These are phyloP conservation scores for Blastocystis sp. DNA, from an alignment of 352 stramenopile genomes.

Conservation along the genomic window DNA sequence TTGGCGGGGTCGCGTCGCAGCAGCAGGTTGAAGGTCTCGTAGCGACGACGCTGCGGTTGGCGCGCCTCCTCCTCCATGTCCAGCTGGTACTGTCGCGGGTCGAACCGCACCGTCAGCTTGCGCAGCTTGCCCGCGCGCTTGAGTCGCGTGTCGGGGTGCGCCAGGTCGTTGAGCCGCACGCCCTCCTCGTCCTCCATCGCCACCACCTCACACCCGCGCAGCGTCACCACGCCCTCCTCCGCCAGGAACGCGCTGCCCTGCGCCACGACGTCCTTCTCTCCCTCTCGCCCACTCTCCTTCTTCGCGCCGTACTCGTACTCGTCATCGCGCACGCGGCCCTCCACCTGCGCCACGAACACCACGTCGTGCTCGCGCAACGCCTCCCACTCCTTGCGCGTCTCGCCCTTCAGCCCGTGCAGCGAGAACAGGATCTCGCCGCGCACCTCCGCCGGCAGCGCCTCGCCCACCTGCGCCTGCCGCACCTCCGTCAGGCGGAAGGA, in stretches of 20 bases:
- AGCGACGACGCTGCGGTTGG: conserved; percentile 54
- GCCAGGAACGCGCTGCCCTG: conserved; percentile 71
- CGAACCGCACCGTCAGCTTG: conserved; percentile 84
- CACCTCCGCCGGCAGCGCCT: conserved; percentile 81
- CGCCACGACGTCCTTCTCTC: too few relatives aligned
- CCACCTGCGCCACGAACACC: conserved; percentile 86
- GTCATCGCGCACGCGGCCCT: conserved; percentile 77
- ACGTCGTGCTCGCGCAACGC: conserved; percentile 85
- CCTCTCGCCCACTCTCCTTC: neutral
- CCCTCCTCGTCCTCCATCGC: conserved; percentile 76
- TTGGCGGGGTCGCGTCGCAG: conserved; percentile 72
- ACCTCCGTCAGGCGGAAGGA: conserved; percentile 75
- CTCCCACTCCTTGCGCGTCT: conserved; percentile 83
- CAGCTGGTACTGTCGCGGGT: conserved; percentile 87
- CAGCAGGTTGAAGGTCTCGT: conserved; percentile 71
- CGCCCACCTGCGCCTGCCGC: conserved; percentile 83
- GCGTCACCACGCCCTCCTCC: conserved; percentile 79
- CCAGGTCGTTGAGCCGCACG: conserved; percentile 79
- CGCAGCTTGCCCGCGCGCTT: conserved; percentile 76
- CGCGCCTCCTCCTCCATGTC: conserved; percentile 77
- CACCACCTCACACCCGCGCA: conserved; percentile 77
- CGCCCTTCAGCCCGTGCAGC: conserved; percentile 76
- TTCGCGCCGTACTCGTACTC: conserved; percentile 74
- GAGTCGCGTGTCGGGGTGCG: conserved; percentile 21
- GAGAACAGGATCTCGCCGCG: conserved; percentile 82